phyloP scores from a whole-genome alignment of 805 yeast genomes.

The Cyberlindnera maclurae region DNA sequence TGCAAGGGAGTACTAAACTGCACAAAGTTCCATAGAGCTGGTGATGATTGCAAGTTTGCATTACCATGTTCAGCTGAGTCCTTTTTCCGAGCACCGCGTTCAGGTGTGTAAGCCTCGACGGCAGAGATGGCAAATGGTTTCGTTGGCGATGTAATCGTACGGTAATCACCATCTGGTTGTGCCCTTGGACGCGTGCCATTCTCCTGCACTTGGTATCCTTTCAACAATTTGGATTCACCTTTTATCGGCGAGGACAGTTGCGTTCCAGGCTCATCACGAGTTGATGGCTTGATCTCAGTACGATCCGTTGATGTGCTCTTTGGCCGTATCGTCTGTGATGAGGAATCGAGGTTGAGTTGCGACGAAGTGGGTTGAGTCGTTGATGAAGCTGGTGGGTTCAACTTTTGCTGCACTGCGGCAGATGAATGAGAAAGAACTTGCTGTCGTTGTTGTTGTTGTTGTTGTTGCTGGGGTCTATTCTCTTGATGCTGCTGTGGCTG shows the following conservation, averaged over 20 bases:
- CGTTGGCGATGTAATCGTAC: conserved; percentile 27
- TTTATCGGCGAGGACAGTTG: conserved; percentile 16
- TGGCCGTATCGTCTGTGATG: conserved; percentile 11
- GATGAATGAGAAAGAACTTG: not conserved
- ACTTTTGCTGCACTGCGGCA: not conserved
- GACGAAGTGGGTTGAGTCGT: not conserved
- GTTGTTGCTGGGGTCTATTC: conserved; percentile 1
- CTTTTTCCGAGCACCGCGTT: conserved; percentile 35
- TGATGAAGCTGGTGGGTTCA: not conserved
- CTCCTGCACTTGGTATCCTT: conserved; percentile 1
- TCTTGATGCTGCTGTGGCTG: conserved; percentile 2
- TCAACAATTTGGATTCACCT: conserved; percentile 8
- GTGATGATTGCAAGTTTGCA: conserved; percentile 43
- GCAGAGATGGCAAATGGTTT: conserved; percentile 42
- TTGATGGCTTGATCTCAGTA: conserved; percentile 15
- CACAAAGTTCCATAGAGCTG: conserved; percentile 90
- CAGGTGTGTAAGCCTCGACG: conserved; percentile 62
- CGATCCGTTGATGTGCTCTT: conserved; percentile 14
- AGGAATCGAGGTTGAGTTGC: not conserved
- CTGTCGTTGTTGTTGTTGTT: conserved; percentile 3
- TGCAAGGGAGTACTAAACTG: conserved; percentile 51
- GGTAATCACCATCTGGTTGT: conserved; percentile 17
- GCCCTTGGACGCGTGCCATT: conserved; percentile 7
- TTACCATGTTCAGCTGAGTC: conserved; percentile 12
- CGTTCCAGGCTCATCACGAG: conserved; percentile 4